Base-by-base conservation (phyloP, 2,329 filamentous ascomycete species). In the Thielaviopsis punctulata region DNA sequence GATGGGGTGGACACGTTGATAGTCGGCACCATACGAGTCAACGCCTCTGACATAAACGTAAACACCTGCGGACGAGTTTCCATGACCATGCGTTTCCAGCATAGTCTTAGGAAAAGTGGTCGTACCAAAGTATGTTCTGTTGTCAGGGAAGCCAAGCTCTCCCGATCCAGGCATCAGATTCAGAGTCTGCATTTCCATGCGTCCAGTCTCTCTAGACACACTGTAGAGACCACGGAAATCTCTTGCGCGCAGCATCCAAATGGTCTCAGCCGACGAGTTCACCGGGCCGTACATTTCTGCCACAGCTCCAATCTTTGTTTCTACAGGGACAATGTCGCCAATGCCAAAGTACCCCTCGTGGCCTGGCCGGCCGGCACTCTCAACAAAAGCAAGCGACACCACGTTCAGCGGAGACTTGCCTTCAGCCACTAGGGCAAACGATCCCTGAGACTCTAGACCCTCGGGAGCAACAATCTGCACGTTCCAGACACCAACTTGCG, bases 331-430 rank as follows among this genome's bases (percentile, higher is more conserved):
- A 2, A 27, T 19, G 10, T 36, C 27, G 12, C 54, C 52, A 23
- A 57, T 45, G 19, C 43, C 48, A 45, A 57, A 57, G 51, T 55
- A 57, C 3, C 56, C 56, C 12, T 55, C 51, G 19, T 57, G 55
- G 6, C 51, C 55, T 12, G 27, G 18, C 12, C 53, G 33, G n/a
- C 56, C 56, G 12, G 47, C 49, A 8, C 45, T 52, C 23, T 56
- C 49, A 41, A 55, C 55, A 50, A 57, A 50, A 2, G 47, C 47
- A 53, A 56, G 54, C 21, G 45, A 51, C 2, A 50, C 51, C 15
- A 57, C 52, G 15, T 54, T 43, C 15, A 57, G 22, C 2, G 51
- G 39, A 1, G 55, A 52, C 21, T 53, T 45, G 15, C 51, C 53
- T 39, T 53, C 51, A 22, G 49, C 52, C 33, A 48, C 51, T 13